A percentile compares a stretch with the other conserved stretches of the same genome.
Conservation (phyloP, 352 stramenopile genomes). For the Phytophthora crassamura region DNA sequence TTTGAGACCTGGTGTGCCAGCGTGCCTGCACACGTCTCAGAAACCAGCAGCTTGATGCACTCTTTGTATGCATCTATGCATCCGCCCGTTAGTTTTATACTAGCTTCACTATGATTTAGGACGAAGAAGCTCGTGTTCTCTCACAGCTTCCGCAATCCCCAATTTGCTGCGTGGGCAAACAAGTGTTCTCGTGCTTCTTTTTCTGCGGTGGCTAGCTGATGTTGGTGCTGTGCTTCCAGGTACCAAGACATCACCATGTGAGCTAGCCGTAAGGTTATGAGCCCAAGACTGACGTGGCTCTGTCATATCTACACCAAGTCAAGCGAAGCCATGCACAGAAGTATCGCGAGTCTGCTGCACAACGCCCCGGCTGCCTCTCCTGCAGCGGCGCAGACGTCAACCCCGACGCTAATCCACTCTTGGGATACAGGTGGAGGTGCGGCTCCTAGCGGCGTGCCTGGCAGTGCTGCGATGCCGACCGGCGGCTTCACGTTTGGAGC, state of each 20-base stretch:
- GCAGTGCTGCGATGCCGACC: neutral
- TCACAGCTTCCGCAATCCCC: neutral
- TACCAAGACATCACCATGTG: too few relatives aligned
- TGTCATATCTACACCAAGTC: neutral
- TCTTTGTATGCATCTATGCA: constrained; percentile 3
- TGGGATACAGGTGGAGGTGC: neutral
- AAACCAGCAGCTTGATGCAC: too few relatives aligned
- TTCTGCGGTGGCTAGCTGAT: too few relatives aligned
- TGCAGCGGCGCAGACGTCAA: neutral
- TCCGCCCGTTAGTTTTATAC: neutral
- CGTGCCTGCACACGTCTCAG: neutral
- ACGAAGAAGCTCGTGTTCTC: neutral
- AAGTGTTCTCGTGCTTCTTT: too few relatives aligned
- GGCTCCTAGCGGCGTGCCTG: neutral
- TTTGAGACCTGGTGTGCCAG: neutral
- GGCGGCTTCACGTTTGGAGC: neutral
- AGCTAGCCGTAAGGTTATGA: too few relatives aligned
- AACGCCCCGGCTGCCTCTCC: too few relatives aligned
- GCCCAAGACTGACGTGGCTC: neutral
- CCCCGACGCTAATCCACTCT: neutral
- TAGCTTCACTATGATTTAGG: neutral
- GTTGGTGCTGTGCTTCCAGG: too few relatives aligned
- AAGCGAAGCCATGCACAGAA: neutral
- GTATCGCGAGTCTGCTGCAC: neutral
- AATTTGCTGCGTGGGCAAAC: constrained; percentile 6